Base-by-base conservation (phyloP, 306 rosid genomes). In the Sechiopsis laciniata region DNA sequence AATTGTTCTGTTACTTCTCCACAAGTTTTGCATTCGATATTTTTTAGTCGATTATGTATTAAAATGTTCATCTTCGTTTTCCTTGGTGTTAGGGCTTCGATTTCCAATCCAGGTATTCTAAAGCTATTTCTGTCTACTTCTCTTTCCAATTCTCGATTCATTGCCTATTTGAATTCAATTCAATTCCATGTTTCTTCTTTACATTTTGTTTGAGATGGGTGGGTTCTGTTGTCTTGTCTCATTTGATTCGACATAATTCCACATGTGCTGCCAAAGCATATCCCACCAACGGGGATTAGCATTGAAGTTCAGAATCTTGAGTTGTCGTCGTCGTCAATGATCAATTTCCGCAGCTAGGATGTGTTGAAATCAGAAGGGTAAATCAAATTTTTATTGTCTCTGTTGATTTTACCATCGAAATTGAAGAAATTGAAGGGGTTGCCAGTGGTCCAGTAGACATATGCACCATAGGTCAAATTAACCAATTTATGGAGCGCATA, bases 241-340 rank as follows among this genome's bases (percentile, higher is more conserved):
- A 26, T 26, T 26, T 26, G 29, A 1, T 70, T 22, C 0, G 16
- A 79, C 97, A 90, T 16, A 75, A 35, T 60, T 90, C 88, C 78
- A 85, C 74, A 0, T 69, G 37, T 0, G 81, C 89, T 77, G 70
- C 98, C 98, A 94, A 21, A 86, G 95, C 8, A 67, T 72, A 19
- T 20, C 57, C 98, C 98, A 94, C 16, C 42, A 7, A 0, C 37
- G 19, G 3, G 14, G 56, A 5, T 56, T 86, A 0, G 83, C 74
- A 67, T 83, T 69, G 78, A 80, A 87, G 65, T 90, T 84, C 72
- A 84, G 87, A 72, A 90, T 84, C 74, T 79, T 79, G 42, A 94
- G 73, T 87, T 84, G 5, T 94, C 98, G 63, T 90, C 91, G 9
- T 88, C 81, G 26, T 84, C 91, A 4, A 90, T 82, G 16, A 83